Conservation (phyloP, 345 rosid genomes). For the Fremontodendron californicum region DNA sequence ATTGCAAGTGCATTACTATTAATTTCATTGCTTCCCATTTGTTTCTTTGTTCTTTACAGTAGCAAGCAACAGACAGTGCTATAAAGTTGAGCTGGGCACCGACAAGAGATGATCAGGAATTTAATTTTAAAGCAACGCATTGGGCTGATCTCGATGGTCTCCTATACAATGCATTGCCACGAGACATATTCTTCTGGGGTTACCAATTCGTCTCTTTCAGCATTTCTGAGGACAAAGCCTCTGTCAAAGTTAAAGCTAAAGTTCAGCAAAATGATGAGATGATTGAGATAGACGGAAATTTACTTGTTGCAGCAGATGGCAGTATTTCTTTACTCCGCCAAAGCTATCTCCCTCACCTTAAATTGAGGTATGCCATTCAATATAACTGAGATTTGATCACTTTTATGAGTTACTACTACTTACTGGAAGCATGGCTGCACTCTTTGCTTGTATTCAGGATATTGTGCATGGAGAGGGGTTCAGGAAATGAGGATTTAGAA, state of each 20-base stretch:
- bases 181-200: constrained; percentile 53
- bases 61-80: constrained; percentile 41
- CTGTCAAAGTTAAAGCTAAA: constrained; percentile 46
- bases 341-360: constrained; percentile 51
- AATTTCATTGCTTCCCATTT: too few relatives aligned
- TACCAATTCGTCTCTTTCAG: constrained; percentile 33
- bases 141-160: constrained; percentile 73
- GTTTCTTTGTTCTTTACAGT: constrained; percentile 28
- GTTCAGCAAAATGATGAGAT: constrained; percentile 38
- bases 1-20: too few relatives aligned
- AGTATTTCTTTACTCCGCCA: constrained; percentile 60
- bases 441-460: constrained; percentile 63
- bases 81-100: constrained; percentile 30
- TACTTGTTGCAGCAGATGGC: constrained; percentile 84
- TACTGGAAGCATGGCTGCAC: neutral
- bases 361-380: constrained; percentile 58
- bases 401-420: too few relatives aligned
- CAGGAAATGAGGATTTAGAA: constrained; percentile 47
- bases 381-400: too few relatives aligned
- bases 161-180: constrained; percentile 41
- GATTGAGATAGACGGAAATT: constrained; percentile 48
- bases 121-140: constrained; percentile 68
- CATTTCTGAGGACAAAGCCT: constrained; percentile 35
- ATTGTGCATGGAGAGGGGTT: constrained; percentile 82
- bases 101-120: constrained; percentile 53